Evolutionary conservation across 352 stramenopile genomes (phyloP).

Genomic region (Phytophthora cajani): DNA sequence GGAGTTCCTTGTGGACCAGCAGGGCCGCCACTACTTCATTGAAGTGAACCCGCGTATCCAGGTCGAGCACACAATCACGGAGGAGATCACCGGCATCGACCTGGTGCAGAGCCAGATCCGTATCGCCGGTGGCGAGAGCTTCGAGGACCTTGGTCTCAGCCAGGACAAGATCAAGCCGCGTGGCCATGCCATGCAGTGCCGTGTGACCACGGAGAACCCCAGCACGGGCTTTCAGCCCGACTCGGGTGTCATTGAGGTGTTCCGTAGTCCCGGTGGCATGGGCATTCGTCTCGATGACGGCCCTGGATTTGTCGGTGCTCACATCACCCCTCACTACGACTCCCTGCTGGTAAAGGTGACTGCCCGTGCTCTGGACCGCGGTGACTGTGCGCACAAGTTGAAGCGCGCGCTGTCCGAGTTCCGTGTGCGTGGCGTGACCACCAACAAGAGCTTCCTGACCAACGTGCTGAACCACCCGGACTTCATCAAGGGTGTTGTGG

Average conservation of each 20-base stretch:
- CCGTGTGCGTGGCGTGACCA: slow-evolving; percentile 95
- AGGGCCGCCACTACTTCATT: slow-evolving; percentile 95
- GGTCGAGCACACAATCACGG: slow-evolving; percentile 94
- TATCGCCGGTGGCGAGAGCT: slow-evolving; percentile 92
- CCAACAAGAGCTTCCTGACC: slow-evolving; percentile 95
- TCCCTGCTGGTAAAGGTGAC: slow-evolving; percentile 98
- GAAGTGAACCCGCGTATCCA: slow-evolving; percentile 99
- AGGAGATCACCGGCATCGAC: slow-evolving; percentile 95
- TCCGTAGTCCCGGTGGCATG: slow-evolving; percentile 94
- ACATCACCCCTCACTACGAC: slow-evolving; percentile 98
- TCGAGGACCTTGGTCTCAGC: slow-evolving; percentile 93
- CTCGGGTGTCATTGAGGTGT: slow-evolving; percentile 97
- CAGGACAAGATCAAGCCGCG: slow-evolving; percentile 94
- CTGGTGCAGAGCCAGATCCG: slow-evolving; percentile 97
- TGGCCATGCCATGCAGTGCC: slow-evolving; percentile 97
- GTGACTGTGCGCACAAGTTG: slow-evolving; percentile 94
- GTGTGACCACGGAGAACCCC: slow-evolving; percentile 97
- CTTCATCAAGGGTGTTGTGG: slow-evolving; percentile 94
- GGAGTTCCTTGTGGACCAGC: slow-evolving; percentile 98
- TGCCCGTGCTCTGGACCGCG: slow-evolving; percentile 89
- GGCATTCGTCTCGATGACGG: slow-evolving; percentile 97
- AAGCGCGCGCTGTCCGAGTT: slow-evolving; percentile 96
- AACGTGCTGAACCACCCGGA: slow-evolving; percentile 96
- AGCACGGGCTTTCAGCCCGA: slow-evolving; percentile 96
- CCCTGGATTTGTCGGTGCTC: slow-evolving; percentile 94